Evolutionary conservation across 78 protist genomes (phyloP).

Genomic region (Dictyostelium intermedium): DNA sequence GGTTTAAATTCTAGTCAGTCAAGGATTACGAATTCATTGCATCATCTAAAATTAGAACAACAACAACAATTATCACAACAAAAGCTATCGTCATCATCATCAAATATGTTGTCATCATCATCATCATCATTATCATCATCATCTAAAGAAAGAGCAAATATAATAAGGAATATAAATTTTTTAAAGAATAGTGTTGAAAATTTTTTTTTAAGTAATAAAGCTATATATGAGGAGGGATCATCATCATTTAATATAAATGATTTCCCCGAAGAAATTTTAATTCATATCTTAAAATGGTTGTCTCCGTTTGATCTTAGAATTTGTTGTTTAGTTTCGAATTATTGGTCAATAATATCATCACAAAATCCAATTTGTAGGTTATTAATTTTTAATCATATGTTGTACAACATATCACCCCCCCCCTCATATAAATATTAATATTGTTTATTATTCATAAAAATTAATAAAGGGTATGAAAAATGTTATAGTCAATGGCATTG

Average conservation of each 20-base stretch:
- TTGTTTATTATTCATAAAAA: background rate
- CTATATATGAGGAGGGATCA: background rate
- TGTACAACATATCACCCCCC: too few relatives aligned
- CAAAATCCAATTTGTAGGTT: constrained; percentile 19
- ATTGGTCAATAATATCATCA: constrained; percentile 36
- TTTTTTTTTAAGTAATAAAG: background rate
- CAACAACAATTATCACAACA: background rate
- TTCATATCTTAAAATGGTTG: constrained; percentile 27
- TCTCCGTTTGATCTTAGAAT: constrained; percentile 65
- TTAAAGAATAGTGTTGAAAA: constrained; percentile 9
- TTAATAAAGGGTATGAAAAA: constrained; percentile 59
- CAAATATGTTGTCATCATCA: background rate
- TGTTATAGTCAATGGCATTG: constrained; percentile 65
- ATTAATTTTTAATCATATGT: background rate
- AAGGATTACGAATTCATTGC: background rate
- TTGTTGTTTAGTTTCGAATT: background rate
- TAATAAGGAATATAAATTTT: background rate
- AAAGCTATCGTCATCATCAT: background rate
- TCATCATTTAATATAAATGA: constrained; percentile 23
- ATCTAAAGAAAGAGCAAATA: background rate
- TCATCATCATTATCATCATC: background rate
- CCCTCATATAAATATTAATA: background rate
- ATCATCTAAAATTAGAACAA: background rate
- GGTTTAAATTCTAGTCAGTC: background rate
- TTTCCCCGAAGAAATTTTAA: constrained; percentile 35